Conservation (phyloP, 352 stramenopile species). For the Globisporangium nagaii region DNA sequence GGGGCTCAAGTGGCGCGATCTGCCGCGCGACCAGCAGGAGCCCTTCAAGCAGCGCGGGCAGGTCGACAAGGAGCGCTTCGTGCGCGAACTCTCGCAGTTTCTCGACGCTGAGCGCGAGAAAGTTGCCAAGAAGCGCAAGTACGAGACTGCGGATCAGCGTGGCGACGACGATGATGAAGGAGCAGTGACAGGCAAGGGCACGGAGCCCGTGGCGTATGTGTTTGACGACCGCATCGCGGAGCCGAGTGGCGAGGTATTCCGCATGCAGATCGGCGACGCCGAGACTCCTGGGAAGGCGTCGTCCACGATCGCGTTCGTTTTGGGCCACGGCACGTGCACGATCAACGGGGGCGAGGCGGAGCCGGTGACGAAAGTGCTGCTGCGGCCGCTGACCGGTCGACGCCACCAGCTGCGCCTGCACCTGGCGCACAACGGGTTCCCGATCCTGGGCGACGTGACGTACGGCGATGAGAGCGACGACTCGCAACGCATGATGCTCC, state of each 20-base stretch:
- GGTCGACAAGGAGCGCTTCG: conserved; percentile 46
- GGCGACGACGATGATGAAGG: conserved; percentile 9
- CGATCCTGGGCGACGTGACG: conserved; percentile 73
- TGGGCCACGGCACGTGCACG: conserved; percentile 46
- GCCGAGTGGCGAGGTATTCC: conserved; percentile 49
- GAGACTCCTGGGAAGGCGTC: conserved; percentile 37
- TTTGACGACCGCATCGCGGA: conserved; percentile 74
- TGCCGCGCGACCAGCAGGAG: conserved; percentile 38
- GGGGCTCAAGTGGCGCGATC: conserved; percentile 35
- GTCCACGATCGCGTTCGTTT: conserved; percentile 71
- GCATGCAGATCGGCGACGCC: conserved; percentile 58
- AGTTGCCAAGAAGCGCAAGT: conserved; percentile 44
- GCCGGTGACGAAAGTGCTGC: conserved; percentile 76
- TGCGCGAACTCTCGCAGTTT: conserved; percentile 46
- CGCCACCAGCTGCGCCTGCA: conserved; percentile 85
- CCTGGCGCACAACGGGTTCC: conserved; percentile 62
- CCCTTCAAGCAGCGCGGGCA: conserved; percentile 36
- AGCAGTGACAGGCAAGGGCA: neutral
- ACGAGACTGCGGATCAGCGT: conserved; percentile 28
- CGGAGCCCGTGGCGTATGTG: conserved; percentile 56
- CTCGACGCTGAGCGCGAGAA: conserved; percentile 40
- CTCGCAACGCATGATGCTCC: conserved; percentile 79
- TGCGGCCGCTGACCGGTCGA: conserved; percentile 73
- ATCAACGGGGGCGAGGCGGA: conserved; percentile 22
- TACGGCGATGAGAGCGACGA: conserved; percentile 57